phyloP scores from a whole-genome alignment of 2,329 filamentous ascomycete species.

The Purpureocillium takamizusanense region DNA sequence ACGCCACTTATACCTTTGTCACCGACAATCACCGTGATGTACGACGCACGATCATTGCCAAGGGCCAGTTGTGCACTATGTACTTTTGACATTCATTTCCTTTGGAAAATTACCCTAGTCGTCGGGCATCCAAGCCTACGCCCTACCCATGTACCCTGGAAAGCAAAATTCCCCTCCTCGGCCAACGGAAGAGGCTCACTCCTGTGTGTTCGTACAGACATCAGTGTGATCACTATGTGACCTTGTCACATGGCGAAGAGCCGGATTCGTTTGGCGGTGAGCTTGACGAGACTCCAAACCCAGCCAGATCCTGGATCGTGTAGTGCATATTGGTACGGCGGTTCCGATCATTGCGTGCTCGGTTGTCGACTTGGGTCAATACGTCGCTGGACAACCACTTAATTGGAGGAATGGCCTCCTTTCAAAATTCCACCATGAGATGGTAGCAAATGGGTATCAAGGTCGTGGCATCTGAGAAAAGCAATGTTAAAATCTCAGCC shows the following conservation, averaged over 20 bases:
- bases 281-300: no score
- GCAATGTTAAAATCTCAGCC: conserved; percentile 3
- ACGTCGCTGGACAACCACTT: no score
- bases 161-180: conserved; percentile 1
- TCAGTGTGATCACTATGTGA: conserved; percentile 1
- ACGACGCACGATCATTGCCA: neutral
- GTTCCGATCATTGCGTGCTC: no score
- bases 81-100: neutral
- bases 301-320: no score
- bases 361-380: no score
- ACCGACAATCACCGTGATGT: no score
- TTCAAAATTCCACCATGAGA: neutral
- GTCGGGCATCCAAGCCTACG: conserved; percentile 6
- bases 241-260: neutral
- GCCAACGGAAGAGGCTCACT: conserved; percentile 2
- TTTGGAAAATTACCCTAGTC: neutral
- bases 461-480: conserved; percentile 5
- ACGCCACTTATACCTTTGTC: no score
- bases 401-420: no score
- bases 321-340: no score
- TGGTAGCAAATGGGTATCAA: conserved; percentile 5
- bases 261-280: no score
- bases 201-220: conserved; percentile 2
- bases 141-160: conserved; percentile 4
- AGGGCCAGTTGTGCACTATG: neutral